Percentiles rank a stretch among this genome's conserved stretches.
Conservation (phyloP, 1,139 yeast species). For the Geotrichum bryndzae region DNA sequence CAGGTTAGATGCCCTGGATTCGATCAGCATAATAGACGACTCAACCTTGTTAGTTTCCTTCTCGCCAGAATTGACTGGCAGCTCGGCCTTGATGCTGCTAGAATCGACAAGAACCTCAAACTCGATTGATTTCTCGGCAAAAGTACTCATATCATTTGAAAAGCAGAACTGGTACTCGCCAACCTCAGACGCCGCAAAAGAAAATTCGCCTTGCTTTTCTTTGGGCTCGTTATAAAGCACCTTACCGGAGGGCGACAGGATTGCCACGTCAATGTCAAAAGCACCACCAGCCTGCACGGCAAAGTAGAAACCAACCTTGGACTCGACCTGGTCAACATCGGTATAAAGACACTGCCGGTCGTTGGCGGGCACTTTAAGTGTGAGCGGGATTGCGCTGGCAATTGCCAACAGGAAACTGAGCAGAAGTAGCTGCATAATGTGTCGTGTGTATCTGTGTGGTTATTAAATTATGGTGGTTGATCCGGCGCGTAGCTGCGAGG, state of each 20-base stretch:
- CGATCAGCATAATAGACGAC: slow-evolving; percentile 52
- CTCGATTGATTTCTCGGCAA: slow-evolving; percentile 83
- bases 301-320: slow-evolving; percentile 74
- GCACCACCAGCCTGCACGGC: slow-evolving; percentile 91
- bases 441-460: background rate
- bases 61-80: slow-evolving; percentile 15
- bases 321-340: slow-evolving; percentile 57
- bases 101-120: slow-evolving; percentile 54
- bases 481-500: background rate
- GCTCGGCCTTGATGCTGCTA: slow-evolving; percentile 16
- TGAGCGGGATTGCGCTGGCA: slow-evolving; percentile 43
- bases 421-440: background rate
- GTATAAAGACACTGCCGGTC: slow-evolving; percentile 74
- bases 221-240: slow-evolving; percentile 54
- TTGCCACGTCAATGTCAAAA: slow-evolving; percentile 74
- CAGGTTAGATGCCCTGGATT: slow-evolving; percentile 59
- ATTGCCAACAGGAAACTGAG: background rate
- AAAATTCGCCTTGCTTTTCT: slow-evolving; percentile 82
- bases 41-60: slow-evolving; percentile 29
- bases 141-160: slow-evolving; percentile 78
- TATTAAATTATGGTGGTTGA: background rate
- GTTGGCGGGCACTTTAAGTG: slow-evolving; percentile 73
- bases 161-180: slow-evolving; percentile 96
- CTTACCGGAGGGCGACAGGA: slow-evolving; percentile 65
- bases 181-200: slow-evolving; percentile 55